Conservation (phyloP, 2,329 filamentous ascomycete genomes). For the Chaetomium olivaceum region DNA sequence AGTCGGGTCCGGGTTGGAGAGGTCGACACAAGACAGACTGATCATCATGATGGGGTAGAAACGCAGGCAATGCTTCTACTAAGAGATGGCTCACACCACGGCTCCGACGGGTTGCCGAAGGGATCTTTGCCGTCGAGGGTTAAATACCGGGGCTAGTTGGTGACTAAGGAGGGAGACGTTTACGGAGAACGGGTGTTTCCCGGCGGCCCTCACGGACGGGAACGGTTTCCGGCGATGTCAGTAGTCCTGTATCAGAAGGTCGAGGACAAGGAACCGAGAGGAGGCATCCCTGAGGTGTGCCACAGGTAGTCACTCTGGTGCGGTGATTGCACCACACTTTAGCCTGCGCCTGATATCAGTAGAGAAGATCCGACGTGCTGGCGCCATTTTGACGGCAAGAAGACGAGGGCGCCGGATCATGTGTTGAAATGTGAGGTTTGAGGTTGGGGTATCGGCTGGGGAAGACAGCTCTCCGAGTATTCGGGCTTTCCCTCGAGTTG, state of each 20-base stretch:
- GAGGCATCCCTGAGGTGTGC: neutral
- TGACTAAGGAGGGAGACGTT: neutral
- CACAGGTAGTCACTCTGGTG: neutral
- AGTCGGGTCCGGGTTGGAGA: neutral
- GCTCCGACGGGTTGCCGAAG: neutral
- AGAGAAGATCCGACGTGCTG: neutral
- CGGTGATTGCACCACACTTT: neutral
- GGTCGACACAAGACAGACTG: too few species aligned
- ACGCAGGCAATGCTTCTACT: neutral
- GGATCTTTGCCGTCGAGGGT: neutral
- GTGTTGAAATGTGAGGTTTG: neutral
- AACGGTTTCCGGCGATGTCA: neutral
- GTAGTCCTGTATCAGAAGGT: neutral
- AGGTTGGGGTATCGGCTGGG: neutral
- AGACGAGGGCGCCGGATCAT: neutral
- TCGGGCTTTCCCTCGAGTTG: neutral
- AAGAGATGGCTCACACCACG: neutral
- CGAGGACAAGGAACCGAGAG: neutral
- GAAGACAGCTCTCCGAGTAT: neutral
- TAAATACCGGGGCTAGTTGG: neutral
- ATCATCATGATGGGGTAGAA: neutral
- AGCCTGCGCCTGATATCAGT: neutral
- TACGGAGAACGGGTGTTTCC: neutral
- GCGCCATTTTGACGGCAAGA: neutral
- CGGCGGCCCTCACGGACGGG: too few species aligned